Evolutionary conservation across 306 rosid genomes (phyloP).

Genomic region (Quillaja saponaria): DNA sequence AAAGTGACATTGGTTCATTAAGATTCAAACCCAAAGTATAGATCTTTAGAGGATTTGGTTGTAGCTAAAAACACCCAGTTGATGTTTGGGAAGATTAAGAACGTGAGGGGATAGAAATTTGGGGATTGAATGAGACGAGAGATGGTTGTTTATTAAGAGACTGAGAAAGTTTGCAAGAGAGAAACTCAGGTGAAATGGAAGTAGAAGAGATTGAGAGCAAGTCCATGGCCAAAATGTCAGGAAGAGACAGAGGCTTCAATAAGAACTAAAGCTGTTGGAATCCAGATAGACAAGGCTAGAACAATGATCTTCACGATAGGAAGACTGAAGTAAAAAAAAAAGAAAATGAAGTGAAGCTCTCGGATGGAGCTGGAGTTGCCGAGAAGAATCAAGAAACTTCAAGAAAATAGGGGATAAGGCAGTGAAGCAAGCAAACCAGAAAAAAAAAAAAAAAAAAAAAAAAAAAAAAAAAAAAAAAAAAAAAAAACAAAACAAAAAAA

Average conservation of each 20-base stretch:
- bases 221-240: constrained; percentile 47
- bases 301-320: too few species aligned
- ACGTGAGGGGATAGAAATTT: constrained; percentile 11
- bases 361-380: too few species aligned
- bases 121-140: constrained; percentile 33
- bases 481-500: too few species aligned
- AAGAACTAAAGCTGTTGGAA: too few species aligned
- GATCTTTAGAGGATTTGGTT: constrained; percentile 29
- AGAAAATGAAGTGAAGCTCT: too few species aligned
- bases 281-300: too few species aligned
- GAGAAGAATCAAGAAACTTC: too few species aligned
- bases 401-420: too few species aligned
- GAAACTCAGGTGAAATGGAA: constrained; percentile 25
- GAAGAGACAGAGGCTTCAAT: background rate
- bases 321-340: too few species aligned
- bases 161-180: constrained; percentile 35
- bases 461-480: too few species aligned
- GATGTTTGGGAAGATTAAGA: constrained; percentile 30
- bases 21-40: constrained; percentile 22
- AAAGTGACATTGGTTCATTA: constrained; percentile 26
- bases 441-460: too few species aligned
- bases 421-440: too few species aligned
- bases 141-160: constrained; percentile 31
- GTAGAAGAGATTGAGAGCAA: constrained; percentile 60
- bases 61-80: constrained; percentile 11